phyloP scores from a whole-genome alignment of 129 eudicot genomes.

The Tagetes patula region DNA sequence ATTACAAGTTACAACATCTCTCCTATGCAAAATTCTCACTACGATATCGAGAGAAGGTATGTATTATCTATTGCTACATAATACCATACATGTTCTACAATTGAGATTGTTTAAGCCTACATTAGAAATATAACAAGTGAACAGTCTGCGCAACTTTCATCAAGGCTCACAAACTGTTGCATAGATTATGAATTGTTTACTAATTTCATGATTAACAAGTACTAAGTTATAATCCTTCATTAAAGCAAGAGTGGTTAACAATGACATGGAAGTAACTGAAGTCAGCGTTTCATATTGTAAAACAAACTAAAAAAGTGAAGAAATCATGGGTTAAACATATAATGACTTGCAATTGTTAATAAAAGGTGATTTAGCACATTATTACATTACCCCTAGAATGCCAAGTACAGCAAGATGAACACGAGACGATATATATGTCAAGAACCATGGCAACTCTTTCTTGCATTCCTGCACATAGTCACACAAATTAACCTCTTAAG shows the following conservation, averaged over 20 bases:
- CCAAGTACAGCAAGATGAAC: conserved; percentile 76
- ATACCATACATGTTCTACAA: too few species aligned
- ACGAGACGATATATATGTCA: conserved; percentile 58
- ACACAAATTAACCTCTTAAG: conserved; percentile 4
- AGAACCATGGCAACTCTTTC: conserved; percentile 44
- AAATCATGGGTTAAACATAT: background rate
- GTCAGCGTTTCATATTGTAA: background rate
- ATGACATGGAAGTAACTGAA: background rate
- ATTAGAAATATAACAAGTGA: too few species aligned
- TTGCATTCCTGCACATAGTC: conserved; percentile 41
- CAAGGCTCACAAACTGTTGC: too few species aligned
- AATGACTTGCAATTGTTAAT: background rate
- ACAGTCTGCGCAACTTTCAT: too few species aligned
- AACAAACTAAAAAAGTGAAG: background rate
- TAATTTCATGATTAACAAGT: background rate
- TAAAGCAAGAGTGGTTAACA: background rate
- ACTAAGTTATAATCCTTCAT: background rate
- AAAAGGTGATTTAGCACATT: conserved; percentile 8
- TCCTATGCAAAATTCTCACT: too few species aligned
- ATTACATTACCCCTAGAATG: conserved; percentile 67
- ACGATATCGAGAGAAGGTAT: too few species aligned
- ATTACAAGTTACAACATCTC: too few species aligned
- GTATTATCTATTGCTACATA: too few species aligned
- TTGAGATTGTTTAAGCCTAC: too few species aligned
- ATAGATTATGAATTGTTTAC: background rate